phyloP scores from a whole-genome alignment of 2,329 filamentous ascomycete genomes.

The Cephalotrichum gorgonifer region DNA sequence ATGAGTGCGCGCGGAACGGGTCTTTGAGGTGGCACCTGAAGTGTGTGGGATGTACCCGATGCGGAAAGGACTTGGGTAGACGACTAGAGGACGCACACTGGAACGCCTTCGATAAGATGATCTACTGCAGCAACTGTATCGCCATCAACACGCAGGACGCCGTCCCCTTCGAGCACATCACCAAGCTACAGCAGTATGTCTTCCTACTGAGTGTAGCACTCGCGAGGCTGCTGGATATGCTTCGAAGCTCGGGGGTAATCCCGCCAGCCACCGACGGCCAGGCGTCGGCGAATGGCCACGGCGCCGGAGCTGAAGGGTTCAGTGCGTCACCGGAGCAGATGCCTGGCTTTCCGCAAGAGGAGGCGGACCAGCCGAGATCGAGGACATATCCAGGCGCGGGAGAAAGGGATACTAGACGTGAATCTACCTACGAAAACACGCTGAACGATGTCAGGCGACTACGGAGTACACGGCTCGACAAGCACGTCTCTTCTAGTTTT shows the following conservation, averaged over 20 bases:
- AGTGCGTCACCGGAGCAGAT: constrained; percentile 39
- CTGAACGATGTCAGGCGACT: constrained; percentile 89
- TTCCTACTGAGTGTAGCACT: constrained; percentile 87
- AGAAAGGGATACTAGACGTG: constrained; percentile 45
- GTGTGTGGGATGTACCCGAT: constrained; percentile 68
- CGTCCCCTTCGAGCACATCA: constrained; percentile 59
- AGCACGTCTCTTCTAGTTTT: constrained; percentile 86
- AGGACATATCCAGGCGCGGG: constrained; percentile 58
- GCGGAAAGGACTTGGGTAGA: constrained; percentile 54
- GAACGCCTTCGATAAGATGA: constrained; percentile 54
- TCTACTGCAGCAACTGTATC: constrained; percentile 63
- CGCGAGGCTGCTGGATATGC: constrained; percentile 76
- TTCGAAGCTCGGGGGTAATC: constrained; percentile 73
- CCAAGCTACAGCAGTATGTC: constrained; percentile 86
- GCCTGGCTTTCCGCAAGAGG: constrained; percentile 12
- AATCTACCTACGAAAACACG: constrained; percentile 85
- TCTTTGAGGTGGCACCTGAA: constrained; percentile 74
- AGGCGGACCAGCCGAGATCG: constrained; percentile 49
- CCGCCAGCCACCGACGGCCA: constrained; percentile 65
- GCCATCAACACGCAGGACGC: constrained; percentile 40
- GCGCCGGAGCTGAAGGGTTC: constrained; percentile 34
- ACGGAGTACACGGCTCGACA: constrained; percentile 86
- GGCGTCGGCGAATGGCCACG: constrained; percentile 52
- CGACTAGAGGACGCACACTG: constrained; percentile 60
- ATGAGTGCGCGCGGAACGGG: constrained; percentile 72